Conservation (phyloP, 176 grass and related monocot genomes). For the Lolium multiflorum region DNA sequence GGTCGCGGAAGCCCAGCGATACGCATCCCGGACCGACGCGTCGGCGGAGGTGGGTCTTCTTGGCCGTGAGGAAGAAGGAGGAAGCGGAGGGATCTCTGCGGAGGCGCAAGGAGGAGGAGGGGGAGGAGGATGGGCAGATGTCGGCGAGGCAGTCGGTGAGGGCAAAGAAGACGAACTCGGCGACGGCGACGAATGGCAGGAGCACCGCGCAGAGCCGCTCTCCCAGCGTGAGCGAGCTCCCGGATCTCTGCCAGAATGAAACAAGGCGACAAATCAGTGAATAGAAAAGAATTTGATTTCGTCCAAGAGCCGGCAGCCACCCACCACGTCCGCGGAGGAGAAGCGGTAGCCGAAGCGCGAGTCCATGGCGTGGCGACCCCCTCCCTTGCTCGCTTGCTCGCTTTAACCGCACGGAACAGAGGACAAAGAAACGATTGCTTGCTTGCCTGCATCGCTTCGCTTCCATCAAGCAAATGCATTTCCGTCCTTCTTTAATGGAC, state of each 20-base stretch:
- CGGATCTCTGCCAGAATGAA: constrained; percentile 47
- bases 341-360: constrained; percentile 37
- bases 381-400: no score
- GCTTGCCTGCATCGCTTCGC: no score
- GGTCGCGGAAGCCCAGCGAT: constrained; percentile 34
- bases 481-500: no score
- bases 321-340: constrained; percentile 42
- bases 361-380: constrained; percentile 38
- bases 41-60: background rate
- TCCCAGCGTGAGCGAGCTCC: constrained; percentile 69
- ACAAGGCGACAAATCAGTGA: background rate
- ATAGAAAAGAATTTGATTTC: background rate
- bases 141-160: constrained; percentile 63
- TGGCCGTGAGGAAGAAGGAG: constrained; percentile 25
- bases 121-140: constrained; percentile 15
- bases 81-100: background rate
- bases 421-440: no score
- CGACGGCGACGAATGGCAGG: constrained; percentile 58
- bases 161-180: constrained; percentile 65
- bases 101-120: background rate
- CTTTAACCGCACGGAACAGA: no score
- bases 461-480: no score
- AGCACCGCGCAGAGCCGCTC: constrained; percentile 67
- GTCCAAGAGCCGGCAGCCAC: background rate
- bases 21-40: background rate